phyloP scores from a whole-genome alignment of 2,329 filamentous ascomycete genomes.

The Colletotrichum sp. region DNA sequence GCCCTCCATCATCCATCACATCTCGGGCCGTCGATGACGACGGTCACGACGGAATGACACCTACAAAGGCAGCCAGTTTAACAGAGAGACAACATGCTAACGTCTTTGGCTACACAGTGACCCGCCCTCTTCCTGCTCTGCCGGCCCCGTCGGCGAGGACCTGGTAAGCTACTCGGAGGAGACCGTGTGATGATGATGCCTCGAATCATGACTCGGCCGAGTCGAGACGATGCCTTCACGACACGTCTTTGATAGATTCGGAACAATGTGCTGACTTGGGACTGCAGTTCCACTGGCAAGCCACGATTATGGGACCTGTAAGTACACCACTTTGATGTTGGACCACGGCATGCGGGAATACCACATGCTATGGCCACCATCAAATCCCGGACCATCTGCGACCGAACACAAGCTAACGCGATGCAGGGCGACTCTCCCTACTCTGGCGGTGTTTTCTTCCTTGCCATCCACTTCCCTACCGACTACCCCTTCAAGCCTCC shows the following conservation, averaged over 20 bases:
- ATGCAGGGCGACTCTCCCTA: slow-evolving; percentile 90
- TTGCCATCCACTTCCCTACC: slow-evolving; percentile 98
- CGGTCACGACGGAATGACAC: not conserved
- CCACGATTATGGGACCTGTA: slow-evolving; percentile 99
- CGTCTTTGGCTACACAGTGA: slow-evolving; percentile 64
- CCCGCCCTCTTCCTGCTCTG: slow-evolving; percentile 97
- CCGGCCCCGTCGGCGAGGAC: slow-evolving; percentile 95
- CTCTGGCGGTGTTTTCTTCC: slow-evolving; percentile 98
- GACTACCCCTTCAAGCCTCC: slow-evolving; percentile 99
- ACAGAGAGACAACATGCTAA: slow-evolving; percentile 28
- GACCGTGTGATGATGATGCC: slow-evolving; percentile 8
- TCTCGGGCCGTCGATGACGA: not conserved
- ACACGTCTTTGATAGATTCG: not conserved
- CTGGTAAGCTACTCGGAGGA: slow-evolving; percentile 69
- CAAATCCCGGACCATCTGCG: not conserved
- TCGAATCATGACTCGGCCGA: slow-evolving; percentile 20
- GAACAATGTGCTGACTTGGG: slow-evolving; percentile 7
- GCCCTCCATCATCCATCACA: slow-evolving; percentile 2
- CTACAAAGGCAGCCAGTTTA: not conserved
- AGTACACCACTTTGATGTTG: slow-evolving; percentile 44
- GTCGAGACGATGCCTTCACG: slow-evolving; percentile 22
- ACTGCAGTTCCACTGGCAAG: slow-evolving; percentile 97
- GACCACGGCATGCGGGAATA: not conserved
- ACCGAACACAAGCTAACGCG: not conserved
- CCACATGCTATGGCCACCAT: not conserved